Base-by-base conservation (phyloP, 2,329 filamentous ascomycete genomes). In the Aphanocladium album region DNA sequence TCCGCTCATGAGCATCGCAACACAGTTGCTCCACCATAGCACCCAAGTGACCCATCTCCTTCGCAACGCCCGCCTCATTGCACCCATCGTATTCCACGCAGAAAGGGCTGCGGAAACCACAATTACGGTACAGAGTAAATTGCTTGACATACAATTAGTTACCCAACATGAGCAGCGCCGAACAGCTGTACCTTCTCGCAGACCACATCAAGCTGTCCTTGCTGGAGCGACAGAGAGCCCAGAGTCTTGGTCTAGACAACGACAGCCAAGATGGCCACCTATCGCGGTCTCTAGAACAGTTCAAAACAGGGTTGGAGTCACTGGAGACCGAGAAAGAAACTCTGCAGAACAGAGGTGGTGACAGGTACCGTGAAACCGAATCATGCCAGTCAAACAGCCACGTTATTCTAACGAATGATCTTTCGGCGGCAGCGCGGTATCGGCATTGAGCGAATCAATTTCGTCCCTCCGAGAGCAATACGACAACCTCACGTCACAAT, bases 171-270 rank as follows among this genome's bases (percentile, higher is more conserved):
- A 61, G 46, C 45, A 87, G 82, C 67, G 76, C 83, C 43, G 87
- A 86, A 70, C 93, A 97, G 75, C 88, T 98, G 67, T 91, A 93
- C 73, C 88, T 98, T 58, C 86, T 98, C 61, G 91, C 93, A 70
- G 95, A 99, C 77, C 93, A 98, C 76, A 90, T 98, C 81, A 97
- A 98, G 77, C 85, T 98, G 63, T 96, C 93, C 16, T 83, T 99
- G 17, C 86, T 98, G 27, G 95, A 98, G 79, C 87, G 93, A 62
- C 89, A 96, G 77, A 88, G 93, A 62, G 91, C 93, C 53, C 86
- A 91, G 68, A 89, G 87, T 16, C 83, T 96, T 49, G 87, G 91
- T 67, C 83, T 96, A 60, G 85, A 91, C 62, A 85, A 85, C 55
- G 89, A 89, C 71, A 86, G 88, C 21, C 91, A 96, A 74, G 92